A percentile compares a stretch with the other conserved stretches of the same genome.
Conservation (phyloP, 106 monocot genomes). For the Allium cepa region DNA sequence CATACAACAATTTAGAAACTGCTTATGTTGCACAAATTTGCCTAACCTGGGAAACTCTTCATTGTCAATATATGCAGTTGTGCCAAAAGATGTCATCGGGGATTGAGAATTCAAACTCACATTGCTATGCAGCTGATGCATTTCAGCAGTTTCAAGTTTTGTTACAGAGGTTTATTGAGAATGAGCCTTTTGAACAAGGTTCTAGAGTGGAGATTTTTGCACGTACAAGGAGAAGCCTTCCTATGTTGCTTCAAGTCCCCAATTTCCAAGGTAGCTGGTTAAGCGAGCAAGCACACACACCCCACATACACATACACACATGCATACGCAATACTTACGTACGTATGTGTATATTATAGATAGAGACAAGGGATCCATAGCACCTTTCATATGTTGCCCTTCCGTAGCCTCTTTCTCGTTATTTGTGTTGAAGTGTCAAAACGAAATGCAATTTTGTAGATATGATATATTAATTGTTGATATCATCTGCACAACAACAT, state of each 20-base stretch:
- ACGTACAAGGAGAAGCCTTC: slow-evolving; percentile 33
- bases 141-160: slow-evolving; percentile 96
- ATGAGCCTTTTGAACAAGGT: slow-evolving; percentile 89
- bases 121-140: slow-evolving; percentile 52
- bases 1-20: slow-evolving; percentile 57
- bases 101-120: slow-evolving; percentile 31
- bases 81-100: slow-evolving; percentile 39
- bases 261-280: slow-evolving; percentile 59
- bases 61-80: slow-evolving; percentile 62
- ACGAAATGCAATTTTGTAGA: too few relatives aligned
- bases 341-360: too few relatives aligned
- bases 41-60: slow-evolving; percentile 82
- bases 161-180: slow-evolving; percentile 81
- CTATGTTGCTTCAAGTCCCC: slow-evolving; percentile 82
- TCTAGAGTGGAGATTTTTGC: slow-evolving; percentile 55
- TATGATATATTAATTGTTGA: too few relatives aligned
- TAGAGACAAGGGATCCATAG: too few relatives aligned
- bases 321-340: too few relatives aligned
- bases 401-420: too few relatives aligned
- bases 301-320: too few relatives aligned
- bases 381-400: too few relatives aligned
- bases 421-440: too few relatives aligned
- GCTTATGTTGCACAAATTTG: slow-evolving; percentile 75
- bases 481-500: too few relatives aligned
- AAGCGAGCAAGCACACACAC: neutral